A percentile compares a stretch with the other conserved stretches of the same genome.
phyloP scores from a whole-genome alignment of 2,329 filamentous ascomycete species.

The Didymella segeticola region DNA sequence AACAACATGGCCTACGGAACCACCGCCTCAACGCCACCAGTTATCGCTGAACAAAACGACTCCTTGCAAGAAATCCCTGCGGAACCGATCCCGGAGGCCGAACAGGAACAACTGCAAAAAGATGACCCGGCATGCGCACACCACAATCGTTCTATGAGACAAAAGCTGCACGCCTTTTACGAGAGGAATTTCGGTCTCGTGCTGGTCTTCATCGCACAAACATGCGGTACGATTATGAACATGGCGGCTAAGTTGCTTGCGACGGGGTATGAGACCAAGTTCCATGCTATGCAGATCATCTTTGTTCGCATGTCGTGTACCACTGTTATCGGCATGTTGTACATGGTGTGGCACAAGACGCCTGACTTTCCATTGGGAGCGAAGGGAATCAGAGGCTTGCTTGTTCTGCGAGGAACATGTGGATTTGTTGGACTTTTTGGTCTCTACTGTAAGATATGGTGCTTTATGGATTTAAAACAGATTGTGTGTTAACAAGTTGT shows the following conservation, averaged over 20 bases:
- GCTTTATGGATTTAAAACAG: constrained; percentile 40
- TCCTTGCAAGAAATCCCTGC: constrained; percentile 6
- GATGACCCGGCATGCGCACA: constrained; percentile 4
- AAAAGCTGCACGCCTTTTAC: constrained; percentile 25
- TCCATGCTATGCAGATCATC: constrained; percentile 64
- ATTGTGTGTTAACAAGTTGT: background rate
- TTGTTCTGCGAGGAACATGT: constrained; percentile 31
- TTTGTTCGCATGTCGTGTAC: constrained; percentile 81
- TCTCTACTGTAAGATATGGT: constrained; percentile 33
- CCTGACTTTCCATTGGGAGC: constrained; percentile 34
- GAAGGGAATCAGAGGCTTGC: constrained; percentile 24
- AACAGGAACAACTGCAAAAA: constrained; percentile 11
- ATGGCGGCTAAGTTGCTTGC: constrained; percentile 34
- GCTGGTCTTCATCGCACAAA: constrained; percentile 34
- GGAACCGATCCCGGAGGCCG: constrained; percentile 9
- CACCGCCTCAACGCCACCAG: background rate
- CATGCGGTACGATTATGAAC: constrained; percentile 50
- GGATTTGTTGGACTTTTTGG: constrained; percentile 39
- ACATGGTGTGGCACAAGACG: constrained; percentile 70
- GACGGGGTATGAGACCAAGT: constrained; percentile 33
- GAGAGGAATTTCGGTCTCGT: constrained; percentile 34
- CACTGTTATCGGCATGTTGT: constrained; percentile 66
- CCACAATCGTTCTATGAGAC: background rate
- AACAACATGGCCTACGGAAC: constrained; percentile 24
- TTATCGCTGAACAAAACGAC: background rate